Evolutionary conservation across 2,329 filamentous ascomycete species (phyloP), one percentile per base, ranked within the genome.

Genomic region (Cladosporium sp.): DNA sequence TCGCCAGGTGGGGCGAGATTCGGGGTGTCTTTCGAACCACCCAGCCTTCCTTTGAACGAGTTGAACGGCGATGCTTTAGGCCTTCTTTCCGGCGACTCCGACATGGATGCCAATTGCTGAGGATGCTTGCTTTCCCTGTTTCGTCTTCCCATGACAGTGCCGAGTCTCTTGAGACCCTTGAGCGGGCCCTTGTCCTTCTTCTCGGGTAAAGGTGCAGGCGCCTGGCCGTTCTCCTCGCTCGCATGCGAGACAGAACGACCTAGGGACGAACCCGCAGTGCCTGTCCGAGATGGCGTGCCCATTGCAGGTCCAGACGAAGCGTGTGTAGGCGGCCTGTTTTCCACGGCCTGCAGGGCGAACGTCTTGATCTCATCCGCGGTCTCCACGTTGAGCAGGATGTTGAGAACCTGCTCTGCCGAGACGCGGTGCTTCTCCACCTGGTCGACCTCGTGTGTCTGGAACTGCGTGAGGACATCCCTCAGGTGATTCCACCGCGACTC

Each of bases 361-460:
- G 79, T 82, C 61, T 85, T 85, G 57, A 98, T 92, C 73, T 98
- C 93, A 64, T 86, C 86, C 14, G 84, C 81, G 0, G 91, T 95
- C 67, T 89, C 86, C 40, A 96, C 83, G 66, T 95, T 93, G 46
- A 98, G 77, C 61, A 97, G 78, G 8, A 85, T 79, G 59, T 89
- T 89, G 53, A 98, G 74, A 22, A 89, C 89, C 56, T 85, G 83
- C 67, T 93, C 90, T 22, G 89, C 84, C 10, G 85, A 83, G 54
- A 82, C 75, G 57, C 89, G 83, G 56, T 80, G 84, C 53, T 86
- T 81, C 68, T 95, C 87, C 13, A 92, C 83, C 61, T 88, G 83
- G 66, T 98, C 93, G 28, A 89, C 82, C 68, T 97, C 92, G 66
- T 95, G 86, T 0, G 93, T 98, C 70, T 95, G 85, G 62, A 92